Percentiles rank a stretch among this genome's conserved stretches.
These are phyloP conservation scores for Macroventuria anomochaeta DNA, from an alignment of 2,329 filamentous ascomycete species.

Conservation along the genomic window DNA sequence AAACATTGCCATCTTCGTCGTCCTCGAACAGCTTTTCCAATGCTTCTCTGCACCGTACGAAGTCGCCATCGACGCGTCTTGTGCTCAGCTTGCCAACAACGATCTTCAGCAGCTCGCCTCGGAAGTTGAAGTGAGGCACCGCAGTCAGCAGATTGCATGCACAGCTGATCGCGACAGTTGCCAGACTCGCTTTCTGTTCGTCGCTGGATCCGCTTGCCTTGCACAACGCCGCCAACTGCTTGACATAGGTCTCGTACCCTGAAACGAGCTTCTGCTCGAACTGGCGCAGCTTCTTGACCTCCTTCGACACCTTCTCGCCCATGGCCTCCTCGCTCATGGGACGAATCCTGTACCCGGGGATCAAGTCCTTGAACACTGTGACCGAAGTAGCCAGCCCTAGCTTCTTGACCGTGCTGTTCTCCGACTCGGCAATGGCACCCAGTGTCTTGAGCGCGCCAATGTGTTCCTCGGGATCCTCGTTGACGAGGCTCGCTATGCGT, in stretches of 20 bases:
- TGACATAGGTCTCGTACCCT: constrained; percentile 85
- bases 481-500: constrained; percentile 78
- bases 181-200: constrained; percentile 57
- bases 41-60: constrained; percentile 76
- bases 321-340: constrained; percentile 76
- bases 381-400: constrained; percentile 85
- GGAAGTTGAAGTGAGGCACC: constrained; percentile 97
- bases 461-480: constrained; percentile 93
- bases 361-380: constrained; percentile 92
- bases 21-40: constrained; percentile 82
- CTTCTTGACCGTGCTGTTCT: constrained; percentile 78
- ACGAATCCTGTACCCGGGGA: constrained; percentile 94
- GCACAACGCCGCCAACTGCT: constrained; percentile 72
- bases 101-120: constrained; percentile 84
- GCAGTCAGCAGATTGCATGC: constrained; percentile 79
- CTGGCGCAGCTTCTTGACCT: constrained; percentile 78
- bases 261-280: constrained; percentile 89
- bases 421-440: constrained; percentile 73
- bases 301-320: constrained; percentile 85
- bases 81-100: constrained; percentile 82
- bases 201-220: constrained; percentile 59
- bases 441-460: constrained; percentile 78
- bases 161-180: constrained; percentile 82
- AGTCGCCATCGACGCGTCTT: constrained; percentile 74
- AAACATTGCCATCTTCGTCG: constrained; percentile 88